Percentiles rank a stretch among this genome's conserved stretches.
These are phyloP conservation scores for Tremella yokohamensis DNA, from an alignment of 768 basidiomycete genomes.

Conservation along the genomic window DNA sequence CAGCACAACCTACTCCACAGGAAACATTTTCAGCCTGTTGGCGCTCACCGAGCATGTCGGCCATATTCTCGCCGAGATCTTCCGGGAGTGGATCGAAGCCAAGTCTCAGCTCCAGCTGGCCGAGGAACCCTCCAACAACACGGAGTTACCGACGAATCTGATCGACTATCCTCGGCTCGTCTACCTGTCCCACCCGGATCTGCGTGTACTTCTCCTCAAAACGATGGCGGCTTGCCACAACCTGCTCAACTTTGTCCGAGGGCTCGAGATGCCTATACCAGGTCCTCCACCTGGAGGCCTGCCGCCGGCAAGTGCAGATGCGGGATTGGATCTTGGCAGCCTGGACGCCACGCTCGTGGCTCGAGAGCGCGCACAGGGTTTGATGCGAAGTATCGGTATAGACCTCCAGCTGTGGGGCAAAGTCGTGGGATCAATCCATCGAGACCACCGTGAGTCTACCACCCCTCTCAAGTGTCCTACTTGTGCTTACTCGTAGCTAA, in stretches of 20 bases:
- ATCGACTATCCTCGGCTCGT: neutral
- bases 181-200: constrained; percentile 7
- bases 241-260: constrained; percentile 23
- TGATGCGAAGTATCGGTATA: constrained; percentile 21
- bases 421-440: constrained; percentile 5
- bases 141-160: too few species aligned
- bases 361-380: constrained; percentile 19
- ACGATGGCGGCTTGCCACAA: constrained; percentile 7
- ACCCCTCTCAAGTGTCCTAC: neutral
- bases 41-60: too few species aligned
- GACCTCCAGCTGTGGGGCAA: constrained; percentile 33
- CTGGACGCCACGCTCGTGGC: constrained; percentile 32
- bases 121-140: too few species aligned
- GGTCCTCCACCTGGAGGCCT: constrained; percentile 20
- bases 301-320: constrained; percentile 12
- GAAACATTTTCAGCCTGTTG: too few species aligned
- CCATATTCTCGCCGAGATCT: too few species aligned
- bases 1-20: too few species aligned
- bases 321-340: constrained; percentile 4
- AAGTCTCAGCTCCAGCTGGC: too few species aligned
- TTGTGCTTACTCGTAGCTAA: neutral
- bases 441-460: constrained; percentile 2
- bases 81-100: too few species aligned
- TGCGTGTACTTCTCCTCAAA: constrained; percentile 5
- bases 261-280: constrained; percentile 28